phyloP scores from a whole-genome alignment of 495 filamentous ascomycete genomes.

The Hypoxylon subgilvum region DNA sequence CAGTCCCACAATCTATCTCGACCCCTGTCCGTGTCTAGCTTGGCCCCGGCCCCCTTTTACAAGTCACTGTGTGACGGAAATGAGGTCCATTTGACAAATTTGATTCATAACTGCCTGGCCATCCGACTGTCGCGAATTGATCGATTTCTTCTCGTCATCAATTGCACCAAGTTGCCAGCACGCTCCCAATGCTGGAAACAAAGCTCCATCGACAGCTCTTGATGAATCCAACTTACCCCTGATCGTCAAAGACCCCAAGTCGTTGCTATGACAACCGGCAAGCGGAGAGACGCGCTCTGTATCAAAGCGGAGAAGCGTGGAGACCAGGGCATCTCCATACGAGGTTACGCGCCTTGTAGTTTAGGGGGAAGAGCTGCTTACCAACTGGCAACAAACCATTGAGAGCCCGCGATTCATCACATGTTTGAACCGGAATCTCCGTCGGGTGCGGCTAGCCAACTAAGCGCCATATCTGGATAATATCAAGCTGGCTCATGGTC shows the following conservation, averaged over 20 bases:
- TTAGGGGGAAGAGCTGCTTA: conserved; percentile 15
- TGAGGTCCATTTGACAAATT: conserved; percentile 20
- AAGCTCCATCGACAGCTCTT: conserved; percentile 6
- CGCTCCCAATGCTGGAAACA: conserved; percentile 8
- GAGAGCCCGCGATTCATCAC: conserved; percentile 20
- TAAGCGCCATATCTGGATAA: conserved; percentile 6
- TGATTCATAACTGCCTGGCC: conserved; percentile 13
- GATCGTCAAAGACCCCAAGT: conserved; percentile 26
- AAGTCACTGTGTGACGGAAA: conserved; percentile 7
- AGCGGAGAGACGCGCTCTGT: conserved; percentile 22
- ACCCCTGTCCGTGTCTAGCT: not conserved
- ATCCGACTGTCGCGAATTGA: conserved; percentile 20
- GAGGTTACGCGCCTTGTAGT: conserved; percentile 25
- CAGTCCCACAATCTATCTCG: conserved; percentile 18
- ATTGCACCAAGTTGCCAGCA: not conserved
- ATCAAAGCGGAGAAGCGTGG: conserved; percentile 32
- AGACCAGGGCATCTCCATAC: conserved; percentile 27
- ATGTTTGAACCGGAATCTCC: conserved; percentile 20
- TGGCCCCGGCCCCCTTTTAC: not conserved
- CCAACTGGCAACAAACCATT: conserved; percentile 14
- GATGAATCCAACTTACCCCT: conserved; percentile 37
- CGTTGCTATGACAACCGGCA: conserved; percentile 43
- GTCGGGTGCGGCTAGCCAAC: not conserved
- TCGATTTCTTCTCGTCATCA: conserved; percentile 13
- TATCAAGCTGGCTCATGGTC: not conserved